These are phyloP conservation scores for Pachysandra terminalis DNA, from an alignment of 164 flowering plant species.

Conservation along the genomic window DNA sequence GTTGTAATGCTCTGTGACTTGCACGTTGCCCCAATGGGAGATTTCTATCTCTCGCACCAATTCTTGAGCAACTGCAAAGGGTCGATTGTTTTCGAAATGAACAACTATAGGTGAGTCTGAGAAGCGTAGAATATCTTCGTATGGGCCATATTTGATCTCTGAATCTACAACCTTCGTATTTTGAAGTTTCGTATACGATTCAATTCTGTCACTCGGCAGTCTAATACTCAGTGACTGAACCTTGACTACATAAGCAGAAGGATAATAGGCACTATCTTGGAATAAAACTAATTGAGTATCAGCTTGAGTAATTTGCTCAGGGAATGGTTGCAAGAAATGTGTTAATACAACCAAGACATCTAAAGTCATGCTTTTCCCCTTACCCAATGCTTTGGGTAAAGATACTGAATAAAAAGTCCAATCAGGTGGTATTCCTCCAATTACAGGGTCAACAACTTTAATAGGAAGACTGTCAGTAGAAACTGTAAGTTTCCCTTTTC, in stretches of 20 bases:
- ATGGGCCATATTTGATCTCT: constrained; percentile 91
- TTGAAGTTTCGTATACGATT: constrained; percentile 73
- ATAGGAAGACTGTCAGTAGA: constrained; percentile 37
- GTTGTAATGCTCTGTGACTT: constrained; percentile 80
- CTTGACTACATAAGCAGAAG: constrained; percentile 75
- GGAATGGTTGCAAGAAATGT: constrained; percentile 71
- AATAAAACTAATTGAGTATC: constrained; percentile 73
- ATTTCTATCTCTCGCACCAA: constrained; percentile 84
- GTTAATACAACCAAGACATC: constrained; percentile 66
- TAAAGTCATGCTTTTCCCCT: constrained; percentile 60
- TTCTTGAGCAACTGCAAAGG: constrained; percentile 79
- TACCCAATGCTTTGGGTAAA: constrained; percentile 52
- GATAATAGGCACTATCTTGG: constrained; percentile 74
- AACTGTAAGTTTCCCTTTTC: constrained; percentile 64
- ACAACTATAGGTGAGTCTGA: constrained; percentile 63
- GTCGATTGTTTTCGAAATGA: constrained; percentile 71
- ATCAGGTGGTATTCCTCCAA: constrained; percentile 62
- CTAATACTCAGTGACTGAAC: constrained; percentile 62
- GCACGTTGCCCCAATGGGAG: constrained; percentile 97
- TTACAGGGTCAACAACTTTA: constrained; percentile 38
- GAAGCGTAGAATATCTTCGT: constrained; percentile 62
- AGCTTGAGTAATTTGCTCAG: constrained; percentile 82
- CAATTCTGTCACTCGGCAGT: constrained; percentile 72
- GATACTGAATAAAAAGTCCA: constrained; percentile 59
- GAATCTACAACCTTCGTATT: constrained; percentile 64